phyloP scores from a whole-genome alignment of 2,329 filamentous ascomycete species.

The Colletotrichum higginsianum region DNA sequence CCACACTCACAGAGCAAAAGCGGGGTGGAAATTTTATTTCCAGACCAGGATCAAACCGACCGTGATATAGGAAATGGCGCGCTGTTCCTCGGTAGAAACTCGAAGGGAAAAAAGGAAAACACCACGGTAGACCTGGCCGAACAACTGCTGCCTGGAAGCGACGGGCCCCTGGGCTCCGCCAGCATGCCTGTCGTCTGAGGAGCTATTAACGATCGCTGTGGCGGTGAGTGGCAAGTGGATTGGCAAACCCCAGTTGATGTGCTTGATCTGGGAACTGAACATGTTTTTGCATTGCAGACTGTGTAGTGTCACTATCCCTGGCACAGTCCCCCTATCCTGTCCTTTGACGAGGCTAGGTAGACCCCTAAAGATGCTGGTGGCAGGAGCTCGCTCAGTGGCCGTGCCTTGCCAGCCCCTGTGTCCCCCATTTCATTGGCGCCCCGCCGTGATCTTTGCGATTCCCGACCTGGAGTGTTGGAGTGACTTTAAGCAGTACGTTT shows the following conservation, averaged over 20 bases:
- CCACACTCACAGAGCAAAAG: not conserved
- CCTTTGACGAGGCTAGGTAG: not conserved
- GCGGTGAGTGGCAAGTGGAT: not conserved
- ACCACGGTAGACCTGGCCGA: not conserved
- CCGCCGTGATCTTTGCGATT: constrained; percentile 2
- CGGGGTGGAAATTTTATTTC: not conserved
- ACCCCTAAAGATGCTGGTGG: not conserved
- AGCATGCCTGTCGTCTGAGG: not conserved
- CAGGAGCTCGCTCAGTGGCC: not conserved
- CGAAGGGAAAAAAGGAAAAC: not conserved
- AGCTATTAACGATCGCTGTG: not conserved
- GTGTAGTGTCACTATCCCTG: too few relatives aligned
- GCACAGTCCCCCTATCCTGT: not conserved
- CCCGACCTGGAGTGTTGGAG: constrained; percentile 8
- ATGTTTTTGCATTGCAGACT: not conserved
- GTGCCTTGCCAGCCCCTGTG: not conserved
- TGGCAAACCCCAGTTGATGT: not conserved
- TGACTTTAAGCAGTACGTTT: too few relatives aligned
- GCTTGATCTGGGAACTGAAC: not conserved
- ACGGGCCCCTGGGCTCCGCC: not conserved
- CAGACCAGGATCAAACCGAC: not conserved
- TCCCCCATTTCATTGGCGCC: not conserved
- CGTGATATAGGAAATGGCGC: not conserved
- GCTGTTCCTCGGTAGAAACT: not conserved
- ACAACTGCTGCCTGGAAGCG: constrained; percentile 12